A percentile compares a stretch with the other conserved stretches of the same genome.
phyloP scores from a whole-genome alignment of 129 eudicot species.

The Silybum marianum region DNA sequence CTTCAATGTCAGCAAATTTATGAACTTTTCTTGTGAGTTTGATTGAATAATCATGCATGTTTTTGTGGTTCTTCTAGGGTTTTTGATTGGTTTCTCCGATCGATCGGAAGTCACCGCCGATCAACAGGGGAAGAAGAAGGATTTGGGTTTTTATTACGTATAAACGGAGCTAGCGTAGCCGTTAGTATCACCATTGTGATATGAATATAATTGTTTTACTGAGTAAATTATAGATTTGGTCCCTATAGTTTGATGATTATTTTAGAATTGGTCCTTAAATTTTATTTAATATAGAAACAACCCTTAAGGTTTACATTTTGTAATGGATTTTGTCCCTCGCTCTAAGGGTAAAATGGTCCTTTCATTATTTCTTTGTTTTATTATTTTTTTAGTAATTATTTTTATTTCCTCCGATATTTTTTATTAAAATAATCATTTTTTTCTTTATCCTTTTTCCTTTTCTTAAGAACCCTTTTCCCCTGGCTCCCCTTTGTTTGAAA shows the following conservation, averaged over 20 bases:
- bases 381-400: no score
- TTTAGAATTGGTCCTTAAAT: not conserved
- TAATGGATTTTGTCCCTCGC: no score
- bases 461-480: no score
- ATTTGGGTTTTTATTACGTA: not conserved
- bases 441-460: no score
- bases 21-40: not conserved
- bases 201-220: not conserved
- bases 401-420: no score
- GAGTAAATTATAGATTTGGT: not conserved
- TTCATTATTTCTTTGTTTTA: no score
- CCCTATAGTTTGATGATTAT: not conserved
- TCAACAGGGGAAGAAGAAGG: not conserved
- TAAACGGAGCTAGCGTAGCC: not conserved
- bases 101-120: not conserved
- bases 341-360: no score
- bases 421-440: no score
- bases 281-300: not conserved
- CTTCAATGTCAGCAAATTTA: conserved; percentile 9
- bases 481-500: no score
- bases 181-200: not conserved
- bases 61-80: not conserved
- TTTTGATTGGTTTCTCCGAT: not conserved
- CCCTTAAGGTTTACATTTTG: not conserved
- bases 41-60: not conserved